Percentiles rank a stretch among this genome's conserved stretches.
Conservation (phyloP, 495 filamentous ascomycete species). For the Pseudevernia furfuracea region DNA sequence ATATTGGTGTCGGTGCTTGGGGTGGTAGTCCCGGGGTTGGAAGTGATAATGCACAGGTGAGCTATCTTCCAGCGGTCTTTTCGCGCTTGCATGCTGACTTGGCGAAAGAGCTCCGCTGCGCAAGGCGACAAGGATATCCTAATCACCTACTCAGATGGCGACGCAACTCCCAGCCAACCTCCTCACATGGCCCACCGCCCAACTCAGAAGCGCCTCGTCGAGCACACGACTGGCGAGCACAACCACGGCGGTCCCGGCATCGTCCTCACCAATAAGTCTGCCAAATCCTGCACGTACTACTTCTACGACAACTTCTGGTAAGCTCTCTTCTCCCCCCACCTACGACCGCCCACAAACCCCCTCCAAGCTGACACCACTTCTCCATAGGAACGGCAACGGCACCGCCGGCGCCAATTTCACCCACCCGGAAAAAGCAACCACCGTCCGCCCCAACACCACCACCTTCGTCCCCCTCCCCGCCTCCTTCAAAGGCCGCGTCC, state of each 20-base stretch:
- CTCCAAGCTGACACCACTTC: too few species aligned
- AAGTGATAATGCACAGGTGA: slow-evolving; percentile 19
- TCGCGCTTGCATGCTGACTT: background rate
- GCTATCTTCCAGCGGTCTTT: too few species aligned
- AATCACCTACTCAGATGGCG: slow-evolving; percentile 35
- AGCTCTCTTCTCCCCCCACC: background rate
- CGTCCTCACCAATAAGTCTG: slow-evolving; percentile 31
- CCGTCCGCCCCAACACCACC: slow-evolving; percentile 27
- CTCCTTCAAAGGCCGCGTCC: slow-evolving; percentile 39
- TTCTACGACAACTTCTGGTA: slow-evolving; percentile 34
- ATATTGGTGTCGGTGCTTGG: slow-evolving; percentile 40
- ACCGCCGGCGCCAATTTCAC: slow-evolving; percentile 40
- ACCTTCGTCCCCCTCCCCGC: slow-evolving; percentile 30
- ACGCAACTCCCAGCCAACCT: slow-evolving; percentile 29
- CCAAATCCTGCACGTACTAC: slow-evolving; percentile 28
- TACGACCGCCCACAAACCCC: too few species aligned
- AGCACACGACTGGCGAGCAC: slow-evolving; percentile 9
- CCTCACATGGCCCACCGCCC: slow-evolving; percentile 12
- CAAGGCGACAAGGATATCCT: slow-evolving; percentile 36
- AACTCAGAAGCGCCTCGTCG: background rate
- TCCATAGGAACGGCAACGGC: slow-evolving; percentile 37
- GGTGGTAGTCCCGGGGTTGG: slow-evolving; percentile 17
- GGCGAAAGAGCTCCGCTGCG: slow-evolving; percentile 25
- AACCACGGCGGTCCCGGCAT: slow-evolving; percentile 31
- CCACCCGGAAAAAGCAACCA: slow-evolving; percentile 32